Conservation (phyloP, 768 basidiomycete species). For the Pleurotus platypus region DNA sequence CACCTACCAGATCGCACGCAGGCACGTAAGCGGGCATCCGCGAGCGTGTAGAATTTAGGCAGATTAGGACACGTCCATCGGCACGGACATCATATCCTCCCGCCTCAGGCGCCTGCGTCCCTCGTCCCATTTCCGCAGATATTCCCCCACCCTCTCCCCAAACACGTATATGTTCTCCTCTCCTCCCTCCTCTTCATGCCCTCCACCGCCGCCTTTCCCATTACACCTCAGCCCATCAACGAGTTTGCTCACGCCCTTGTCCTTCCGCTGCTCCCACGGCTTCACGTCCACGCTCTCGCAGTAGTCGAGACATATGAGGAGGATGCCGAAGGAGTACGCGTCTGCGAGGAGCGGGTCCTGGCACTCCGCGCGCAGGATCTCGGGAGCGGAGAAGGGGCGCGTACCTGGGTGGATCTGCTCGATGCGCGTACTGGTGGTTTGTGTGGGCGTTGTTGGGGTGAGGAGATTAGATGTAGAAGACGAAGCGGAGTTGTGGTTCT, state of each 20-base stretch:
- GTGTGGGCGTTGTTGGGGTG: constrained; percentile 19
- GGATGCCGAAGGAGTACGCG: constrained; percentile 84
- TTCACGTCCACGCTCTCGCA: constrained; percentile 75
- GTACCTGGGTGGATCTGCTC: constrained; percentile 87
- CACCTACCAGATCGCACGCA: too few relatives aligned
- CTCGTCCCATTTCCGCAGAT: constrained; percentile 54
- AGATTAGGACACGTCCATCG: too few relatives aligned
- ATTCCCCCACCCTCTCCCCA: constrained; percentile 52
- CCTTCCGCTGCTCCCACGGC: constrained; percentile 79
- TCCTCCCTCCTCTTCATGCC: too few relatives aligned
- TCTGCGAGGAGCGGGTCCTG: constrained; percentile 74
- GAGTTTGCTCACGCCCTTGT: constrained; percentile 60
- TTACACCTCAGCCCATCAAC: constrained; percentile 50
- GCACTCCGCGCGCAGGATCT: constrained; percentile 78
- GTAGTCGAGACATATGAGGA: constrained; percentile 74
- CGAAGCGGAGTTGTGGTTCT: too few relatives aligned
- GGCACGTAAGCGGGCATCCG: too few relatives aligned
- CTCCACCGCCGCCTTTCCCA: too few relatives aligned
- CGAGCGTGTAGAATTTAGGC: too few relatives aligned
- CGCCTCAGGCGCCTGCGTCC: constrained; percentile 54
- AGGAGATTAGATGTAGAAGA: not conserved
- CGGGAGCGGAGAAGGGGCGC: constrained; percentile 79
- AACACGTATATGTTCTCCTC: constrained; percentile 34
- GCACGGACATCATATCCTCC: constrained; percentile 46
- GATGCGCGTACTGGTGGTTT: constrained; percentile 32